These are phyloP conservation scores for Cercospora janseana DNA, from an alignment of 2,329 filamentous ascomycete species.

Conservation along the genomic window DNA sequence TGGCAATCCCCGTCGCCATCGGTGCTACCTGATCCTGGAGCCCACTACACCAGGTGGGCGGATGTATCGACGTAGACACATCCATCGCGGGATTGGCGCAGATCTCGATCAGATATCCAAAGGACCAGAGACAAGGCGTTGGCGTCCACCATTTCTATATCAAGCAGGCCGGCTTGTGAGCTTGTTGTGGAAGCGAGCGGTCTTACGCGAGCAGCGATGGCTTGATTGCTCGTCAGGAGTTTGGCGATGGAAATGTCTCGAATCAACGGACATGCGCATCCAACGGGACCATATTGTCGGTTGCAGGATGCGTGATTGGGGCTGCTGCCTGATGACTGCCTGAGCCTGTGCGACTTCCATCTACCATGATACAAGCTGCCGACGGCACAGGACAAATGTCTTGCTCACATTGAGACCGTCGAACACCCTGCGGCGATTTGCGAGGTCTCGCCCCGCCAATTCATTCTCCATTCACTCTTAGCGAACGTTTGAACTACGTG, in stretches of 20 bases:
- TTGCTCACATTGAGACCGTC: too few species aligned
- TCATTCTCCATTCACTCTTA: too few species aligned
- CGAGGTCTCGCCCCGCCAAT: too few species aligned
- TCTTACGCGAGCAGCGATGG: too few species aligned
- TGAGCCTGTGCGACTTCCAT: not conserved
- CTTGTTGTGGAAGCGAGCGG: not conserved
- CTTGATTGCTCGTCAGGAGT: too few species aligned
- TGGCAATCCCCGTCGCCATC: not conserved
- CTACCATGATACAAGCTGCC: too few species aligned
- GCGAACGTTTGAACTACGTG: too few species aligned
- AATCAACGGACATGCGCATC: not conserved
- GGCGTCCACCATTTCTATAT: constrained; percentile 15
- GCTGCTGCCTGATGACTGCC: not conserved
- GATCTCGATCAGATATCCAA: constrained; percentile 12
- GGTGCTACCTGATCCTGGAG: constrained; percentile 15
- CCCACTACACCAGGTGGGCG: not conserved
- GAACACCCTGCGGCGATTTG: too few species aligned
- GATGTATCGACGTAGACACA: constrained; percentile 8
- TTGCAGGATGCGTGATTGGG: not conserved
- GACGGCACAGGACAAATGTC: too few species aligned
- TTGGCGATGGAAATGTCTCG: not conserved
- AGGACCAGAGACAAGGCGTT: not conserved
- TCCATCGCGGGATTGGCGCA: not conserved
- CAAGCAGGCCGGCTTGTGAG: constrained; percentile 11
- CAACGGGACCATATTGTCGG: not conserved